Evolutionary conservation across 805 yeast genomes (phyloP), one percentile per base, ranked within the genome.

Genomic region (Candida rishiriensis): DNA sequence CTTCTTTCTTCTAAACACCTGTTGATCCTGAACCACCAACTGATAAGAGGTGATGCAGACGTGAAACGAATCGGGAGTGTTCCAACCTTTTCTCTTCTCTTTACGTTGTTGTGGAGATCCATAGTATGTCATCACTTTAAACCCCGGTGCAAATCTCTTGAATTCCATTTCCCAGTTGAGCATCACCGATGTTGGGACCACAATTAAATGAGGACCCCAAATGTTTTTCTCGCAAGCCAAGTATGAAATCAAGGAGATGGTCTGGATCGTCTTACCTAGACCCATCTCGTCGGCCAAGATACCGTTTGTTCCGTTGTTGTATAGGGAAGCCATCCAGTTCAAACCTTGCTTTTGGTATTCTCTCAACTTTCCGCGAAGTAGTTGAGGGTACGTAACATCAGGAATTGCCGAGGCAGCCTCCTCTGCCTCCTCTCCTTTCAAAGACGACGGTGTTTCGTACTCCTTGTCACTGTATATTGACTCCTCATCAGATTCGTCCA

Each of bases 91-190:
- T 56, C 99, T 80, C 60, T 93, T 93, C 52, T 88, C 93, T 39
- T 90, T 90, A 60, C 99, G 82, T 62, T 93, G 98, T 56, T 88
- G 96, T 0, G 98, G 99, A 13, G 95, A 83, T 0, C 99, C 99
- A 57, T 91, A 93, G 63, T 93, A 93, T 0, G 98, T 93, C 61
- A 93, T 61, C 3, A 93, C 93, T 63, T 95, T 91, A 63, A 93
- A 85, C 0, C 99, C 99, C 0, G 99, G 99, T 1, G 97, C 97
- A 71, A 93, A 93, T 56, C 96, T 79, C 59, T 95, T 93, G 68
- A 93, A 90, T 60, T 93, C 99, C 97, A 95, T 91, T 63, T 93
- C 99, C 99, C 99, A 93, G 60, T 93, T 93, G 42, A 93, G 77
- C 82, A 93, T 82, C 8, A 93, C 99, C 13, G 97, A 88, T 0